These are phyloP conservation scores for Canna indica DNA, from an alignment of 176 grass and related monocot genomes.

Conservation along the genomic window DNA sequence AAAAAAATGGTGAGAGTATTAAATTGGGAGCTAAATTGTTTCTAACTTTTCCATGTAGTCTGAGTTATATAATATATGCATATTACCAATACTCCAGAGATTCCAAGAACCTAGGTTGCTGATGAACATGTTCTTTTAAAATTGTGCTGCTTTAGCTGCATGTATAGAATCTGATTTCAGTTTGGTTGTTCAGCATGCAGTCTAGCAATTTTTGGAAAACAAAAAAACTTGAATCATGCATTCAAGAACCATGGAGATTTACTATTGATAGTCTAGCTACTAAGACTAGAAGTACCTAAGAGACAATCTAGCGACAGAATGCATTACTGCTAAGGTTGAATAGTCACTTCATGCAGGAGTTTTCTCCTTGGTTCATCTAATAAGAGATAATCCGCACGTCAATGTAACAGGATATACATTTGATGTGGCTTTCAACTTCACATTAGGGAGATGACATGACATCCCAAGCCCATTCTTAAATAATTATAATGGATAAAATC, in stretches of 20 bases:
- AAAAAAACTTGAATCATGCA: not conserved
- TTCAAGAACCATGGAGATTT: not conserved
- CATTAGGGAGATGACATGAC: not conserved
- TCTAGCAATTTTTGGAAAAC: not conserved
- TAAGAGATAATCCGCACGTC: too few species aligned
- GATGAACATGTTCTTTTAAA: not conserved
- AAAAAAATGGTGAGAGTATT: too few species aligned
- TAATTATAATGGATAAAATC: not conserved
- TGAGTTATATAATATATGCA: not conserved
- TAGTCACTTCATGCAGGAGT: not conserved
- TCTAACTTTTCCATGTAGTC: too few species aligned
- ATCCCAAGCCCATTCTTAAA: not conserved
- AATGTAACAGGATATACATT: too few species aligned
- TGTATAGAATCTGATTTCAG: not conserved
- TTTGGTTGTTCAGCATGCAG: not conserved
- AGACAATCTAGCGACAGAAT: too few species aligned
- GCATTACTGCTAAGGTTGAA: too few species aligned
- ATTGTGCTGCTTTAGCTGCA: too few species aligned
- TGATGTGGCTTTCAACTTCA: too few species aligned
- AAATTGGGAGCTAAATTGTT: too few species aligned
- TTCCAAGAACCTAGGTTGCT: not conserved
- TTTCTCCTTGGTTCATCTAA: not conserved
- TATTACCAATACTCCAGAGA: not conserved
- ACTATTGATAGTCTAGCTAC: not conserved
- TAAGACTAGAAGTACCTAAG: not conserved